A percentile compares a stretch with the other conserved stretches of the same genome.
phyloP scores from a whole-genome alignment of 805 yeast species.

The Ogataea kodamae region DNA sequence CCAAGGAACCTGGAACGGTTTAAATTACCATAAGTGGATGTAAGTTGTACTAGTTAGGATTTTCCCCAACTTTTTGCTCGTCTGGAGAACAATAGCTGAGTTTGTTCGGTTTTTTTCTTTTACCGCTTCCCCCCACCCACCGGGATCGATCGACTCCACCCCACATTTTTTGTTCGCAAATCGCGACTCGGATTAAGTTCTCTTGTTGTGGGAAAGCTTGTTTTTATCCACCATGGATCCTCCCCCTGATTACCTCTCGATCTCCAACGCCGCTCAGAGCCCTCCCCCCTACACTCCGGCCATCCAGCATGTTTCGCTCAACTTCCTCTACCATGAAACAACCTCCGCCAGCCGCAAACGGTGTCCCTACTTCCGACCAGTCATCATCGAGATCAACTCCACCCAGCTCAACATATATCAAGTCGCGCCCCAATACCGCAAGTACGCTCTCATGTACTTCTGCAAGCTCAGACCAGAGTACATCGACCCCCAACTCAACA shows the following conservation, averaged over 20 bases:
- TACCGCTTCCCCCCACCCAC: no score
- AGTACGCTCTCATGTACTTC: conserved; percentile 21
- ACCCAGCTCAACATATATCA: conserved; percentile 30
- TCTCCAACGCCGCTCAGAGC: neutral
- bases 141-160: no score
- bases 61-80: no score
- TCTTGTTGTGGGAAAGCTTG: neutral
- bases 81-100: no score
- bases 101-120: no score
- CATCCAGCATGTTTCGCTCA: conserved; percentile 25
- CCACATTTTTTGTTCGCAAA: no score
- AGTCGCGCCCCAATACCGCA: conserved; percentile 14
- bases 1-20: conserved; percentile 33
- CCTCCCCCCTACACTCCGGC: conserved; percentile 28
- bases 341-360: neutral
- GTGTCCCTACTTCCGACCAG: conserved; percentile 18
- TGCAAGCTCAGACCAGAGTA: conserved; percentile 21
- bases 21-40: no score
- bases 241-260: conserved; percentile 8
- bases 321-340: conserved; percentile 19
- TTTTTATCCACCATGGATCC: neutral
- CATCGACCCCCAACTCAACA: conserved; percentile 29
- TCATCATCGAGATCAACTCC: conserved; percentile 31
- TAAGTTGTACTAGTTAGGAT: no score
- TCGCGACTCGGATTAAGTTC: no score